These are phyloP conservation scores for Thamnidium elegans DNA, from an alignment of 192 early-diverging fungal genomes.

Conservation along the genomic window DNA sequence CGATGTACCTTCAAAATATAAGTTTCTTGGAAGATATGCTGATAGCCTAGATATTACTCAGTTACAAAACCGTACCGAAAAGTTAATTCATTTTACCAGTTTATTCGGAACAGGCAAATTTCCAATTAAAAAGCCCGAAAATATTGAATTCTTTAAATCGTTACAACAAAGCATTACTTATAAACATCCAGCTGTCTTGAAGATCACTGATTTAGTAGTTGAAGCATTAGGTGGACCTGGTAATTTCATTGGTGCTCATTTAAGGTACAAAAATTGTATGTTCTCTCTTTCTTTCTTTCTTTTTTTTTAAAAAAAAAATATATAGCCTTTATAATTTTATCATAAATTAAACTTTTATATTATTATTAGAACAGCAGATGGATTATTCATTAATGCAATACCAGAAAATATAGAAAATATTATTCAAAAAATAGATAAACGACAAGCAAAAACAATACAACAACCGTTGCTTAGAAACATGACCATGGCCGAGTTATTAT, in stretches of 20 bases:
- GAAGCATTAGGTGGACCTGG: conserved; percentile 27
- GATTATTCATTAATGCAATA: conserved; percentile 27
- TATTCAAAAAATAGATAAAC: conserved; percentile 10
- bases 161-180: conserved; percentile 34
- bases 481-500: background rate
- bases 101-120: conserved; percentile 37
- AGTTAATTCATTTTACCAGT: conserved; percentile 33
- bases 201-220: conserved; percentile 20
- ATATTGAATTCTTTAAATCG: conserved; percentile 31
- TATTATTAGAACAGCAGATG: conserved; percentile 31
- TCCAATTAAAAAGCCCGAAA: conserved; percentile 26
- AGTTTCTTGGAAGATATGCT: conserved; percentile 28
- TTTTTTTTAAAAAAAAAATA: conserved; percentile 29
- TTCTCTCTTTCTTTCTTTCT: background rate
- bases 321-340: background rate
- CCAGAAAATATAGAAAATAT: conserved; percentile 28
- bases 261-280: conserved; percentile 23
- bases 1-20: conserved; percentile 17
- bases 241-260: conserved; percentile 35
- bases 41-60: conserved; percentile 26
- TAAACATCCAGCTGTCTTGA: conserved; percentile 29
- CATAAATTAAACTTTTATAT: background rate
- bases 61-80: conserved; percentile 18
- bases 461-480: background rate
- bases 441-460: background rate